These are phyloP conservation scores for Avena sativa DNA, from an alignment of 176 grass and related monocot genomes.

Conservation along the genomic window DNA sequence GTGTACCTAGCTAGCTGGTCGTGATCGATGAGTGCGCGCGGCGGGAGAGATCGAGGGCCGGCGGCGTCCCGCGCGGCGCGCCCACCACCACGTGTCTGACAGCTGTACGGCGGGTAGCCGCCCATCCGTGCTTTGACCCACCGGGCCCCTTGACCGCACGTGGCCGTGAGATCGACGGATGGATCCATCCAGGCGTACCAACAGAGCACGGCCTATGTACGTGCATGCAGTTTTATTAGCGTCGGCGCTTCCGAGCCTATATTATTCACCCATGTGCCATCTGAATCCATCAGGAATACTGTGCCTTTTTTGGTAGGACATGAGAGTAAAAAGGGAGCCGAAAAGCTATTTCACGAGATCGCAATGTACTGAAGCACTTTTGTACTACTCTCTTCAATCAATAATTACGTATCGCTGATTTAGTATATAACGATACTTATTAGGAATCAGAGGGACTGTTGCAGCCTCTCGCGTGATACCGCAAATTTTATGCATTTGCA, in stretches of 20 bases:
- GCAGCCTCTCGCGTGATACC: too few relatives aligned
- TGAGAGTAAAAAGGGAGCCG: too few relatives aligned
- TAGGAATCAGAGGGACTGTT: too few relatives aligned
- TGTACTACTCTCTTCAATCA: too few relatives aligned
- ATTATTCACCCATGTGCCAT: not conserved
- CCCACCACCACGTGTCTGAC: conserved; percentile 68
- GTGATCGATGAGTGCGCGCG: conserved; percentile 3
- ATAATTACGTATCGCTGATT: too few relatives aligned
- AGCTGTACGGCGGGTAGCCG: conserved; percentile 50
- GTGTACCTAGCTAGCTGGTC: not conserved
- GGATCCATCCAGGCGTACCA: not conserved
- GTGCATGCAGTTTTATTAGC: not conserved
- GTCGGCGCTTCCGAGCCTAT: not conserved
- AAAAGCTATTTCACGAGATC: too few relatives aligned
- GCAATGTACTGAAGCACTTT: too few relatives aligned
- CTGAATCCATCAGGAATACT: not conserved
- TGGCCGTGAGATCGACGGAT: not conserved
- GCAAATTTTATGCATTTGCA: too few relatives aligned
- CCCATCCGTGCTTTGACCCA: conserved; percentile 36
- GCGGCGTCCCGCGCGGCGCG: conserved; percentile 15
- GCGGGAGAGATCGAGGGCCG: too few relatives aligned
- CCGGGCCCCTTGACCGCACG: conserved; percentile 47
- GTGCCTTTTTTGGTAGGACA: too few relatives aligned
- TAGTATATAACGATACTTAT: too few relatives aligned
- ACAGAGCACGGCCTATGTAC: not conserved